Evolutionary conservation across 139 green algal genomes (phyloP).

Genomic region (Volvox africanus): DNA sequence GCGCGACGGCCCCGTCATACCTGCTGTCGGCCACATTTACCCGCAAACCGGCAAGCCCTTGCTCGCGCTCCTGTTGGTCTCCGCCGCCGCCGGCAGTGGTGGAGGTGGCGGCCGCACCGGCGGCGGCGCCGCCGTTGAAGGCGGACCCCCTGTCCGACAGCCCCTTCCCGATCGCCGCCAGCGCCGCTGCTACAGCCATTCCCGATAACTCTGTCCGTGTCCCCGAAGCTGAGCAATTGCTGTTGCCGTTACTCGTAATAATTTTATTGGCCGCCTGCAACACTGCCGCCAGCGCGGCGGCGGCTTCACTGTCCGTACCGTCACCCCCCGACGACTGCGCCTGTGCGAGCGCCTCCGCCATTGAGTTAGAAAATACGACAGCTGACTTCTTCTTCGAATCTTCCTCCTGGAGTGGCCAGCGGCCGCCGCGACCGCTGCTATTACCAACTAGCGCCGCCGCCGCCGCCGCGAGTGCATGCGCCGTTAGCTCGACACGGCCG

Average conservation of each 20-base stretch:
- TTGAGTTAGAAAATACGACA: neutral
- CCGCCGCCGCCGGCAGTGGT: too few species aligned
- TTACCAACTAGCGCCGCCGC: neutral
- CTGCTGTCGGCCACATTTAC: neutral
- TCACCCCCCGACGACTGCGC: neutral
- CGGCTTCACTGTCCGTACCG: neutral
- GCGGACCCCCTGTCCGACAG: too few species aligned
- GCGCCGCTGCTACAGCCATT: neutral
- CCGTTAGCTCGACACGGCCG: neutral
- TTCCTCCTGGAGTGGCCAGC: too few species aligned
- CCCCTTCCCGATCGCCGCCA: neutral
- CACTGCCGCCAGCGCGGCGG: slow-evolving; percentile 2
- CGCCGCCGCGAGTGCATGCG: neutral
- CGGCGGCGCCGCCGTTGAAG: too few species aligned
- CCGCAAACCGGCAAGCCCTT: neutral
- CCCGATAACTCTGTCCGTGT: neutral
- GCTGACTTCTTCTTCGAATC: neutral
- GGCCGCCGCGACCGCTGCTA: neutral
- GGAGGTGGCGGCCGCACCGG: too few species aligned
- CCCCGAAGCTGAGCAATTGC: neutral
- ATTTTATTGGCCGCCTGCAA: neutral
- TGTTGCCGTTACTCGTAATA: neutral
- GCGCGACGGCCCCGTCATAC: neutral
- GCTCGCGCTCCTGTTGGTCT: neutral
- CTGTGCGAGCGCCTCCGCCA: neutral